Evolutionary conservation across 495 filamentous ascomycete species (phyloP).

Genomic region (Lasiosphaeria miniovina): DNA sequence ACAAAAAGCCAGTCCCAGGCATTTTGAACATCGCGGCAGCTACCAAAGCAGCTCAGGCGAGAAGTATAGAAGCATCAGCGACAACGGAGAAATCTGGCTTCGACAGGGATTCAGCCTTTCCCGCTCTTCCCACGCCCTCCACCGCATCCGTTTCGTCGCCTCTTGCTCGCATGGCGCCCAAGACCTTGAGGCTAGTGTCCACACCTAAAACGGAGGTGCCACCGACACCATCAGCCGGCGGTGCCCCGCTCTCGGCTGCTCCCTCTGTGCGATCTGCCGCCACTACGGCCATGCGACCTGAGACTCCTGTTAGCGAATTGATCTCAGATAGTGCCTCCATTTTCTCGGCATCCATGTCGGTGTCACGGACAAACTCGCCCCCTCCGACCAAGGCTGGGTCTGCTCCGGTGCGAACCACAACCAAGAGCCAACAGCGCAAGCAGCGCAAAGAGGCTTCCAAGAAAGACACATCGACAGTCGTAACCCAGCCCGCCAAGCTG

Average conservation of each 20-base stretch:
- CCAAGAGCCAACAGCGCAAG: conserved; percentile 89
- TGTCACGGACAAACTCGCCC: conserved; percentile 72
- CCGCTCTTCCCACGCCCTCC: conserved; percentile 52
- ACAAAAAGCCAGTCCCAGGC: conserved; percentile 57
- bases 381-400: conserved; percentile 68
- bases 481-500: conserved; percentile 53
- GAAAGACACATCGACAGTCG: conserved; percentile 44
- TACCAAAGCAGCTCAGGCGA: conserved; percentile 35
- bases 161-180: conserved; percentile 40
- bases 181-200: conserved; percentile 66
- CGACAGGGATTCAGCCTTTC: conserved; percentile 42
- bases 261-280: conserved; percentile 35
- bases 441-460: conserved; percentile 72
- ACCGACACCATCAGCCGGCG: conserved; percentile 28
- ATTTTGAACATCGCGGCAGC: conserved; percentile 63
- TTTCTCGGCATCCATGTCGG: conserved; percentile 76
- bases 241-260: conserved; percentile 16
- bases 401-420: conserved; percentile 72
- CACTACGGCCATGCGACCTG: conserved; percentile 61
- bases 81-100: conserved; percentile 31
- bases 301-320: conserved; percentile 72
- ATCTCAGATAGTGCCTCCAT: conserved; percentile 75
- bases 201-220: conserved; percentile 68
- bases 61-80: conserved; percentile 25
- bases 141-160: conserved; percentile 47